Evolutionary conservation across 345 rosid genomes (phyloP).

Genomic region (Lepidium aucheri): DNA sequence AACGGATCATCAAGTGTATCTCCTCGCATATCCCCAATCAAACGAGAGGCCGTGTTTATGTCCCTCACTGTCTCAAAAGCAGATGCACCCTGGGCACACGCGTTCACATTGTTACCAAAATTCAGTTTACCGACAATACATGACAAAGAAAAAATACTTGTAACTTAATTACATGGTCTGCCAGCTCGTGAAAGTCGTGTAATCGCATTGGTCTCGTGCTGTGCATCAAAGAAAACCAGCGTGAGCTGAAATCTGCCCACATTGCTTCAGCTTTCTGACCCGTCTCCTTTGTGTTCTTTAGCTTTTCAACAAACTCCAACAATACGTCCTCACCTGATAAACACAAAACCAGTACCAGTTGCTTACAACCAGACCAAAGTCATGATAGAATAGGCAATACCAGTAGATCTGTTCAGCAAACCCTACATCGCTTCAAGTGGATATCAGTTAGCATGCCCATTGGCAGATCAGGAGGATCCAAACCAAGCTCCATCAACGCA

Average conservation of each 20-base stretch:
- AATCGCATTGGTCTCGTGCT: conserved; percentile 58
- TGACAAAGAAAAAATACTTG: not conserved
- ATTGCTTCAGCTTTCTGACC: conserved; percentile 53
- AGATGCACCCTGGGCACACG: conserved; percentile 53
- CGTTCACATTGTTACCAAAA: not conserved
- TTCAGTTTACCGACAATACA: not conserved
- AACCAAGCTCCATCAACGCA: conserved; percentile 66
- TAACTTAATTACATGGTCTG: conserved; percentile 48
- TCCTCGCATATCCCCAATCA: conserved; percentile 61
- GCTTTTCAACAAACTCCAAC: conserved; percentile 39
- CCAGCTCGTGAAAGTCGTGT: conserved; percentile 54
- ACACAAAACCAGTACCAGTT: not conserved
- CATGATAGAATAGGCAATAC: not conserved
- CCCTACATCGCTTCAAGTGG: conserved; percentile 59
- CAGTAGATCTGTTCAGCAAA: not conserved
- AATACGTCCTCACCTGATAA: conserved; percentile 56
- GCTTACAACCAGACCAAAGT: not conserved
- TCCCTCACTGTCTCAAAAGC: conserved; percentile 59
- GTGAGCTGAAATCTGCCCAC: conserved; percentile 71
- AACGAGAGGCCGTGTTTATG: conserved; percentile 58
- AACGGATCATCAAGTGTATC: conserved; percentile 67
- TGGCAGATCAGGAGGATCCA: conserved; percentile 64
- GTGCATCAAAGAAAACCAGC: conserved; percentile 69
- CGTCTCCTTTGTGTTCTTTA: conserved; percentile 36
- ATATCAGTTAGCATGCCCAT: conserved; percentile 55